A percentile compares a stretch with the other conserved stretches of the same genome.
Evolutionary conservation across 2,329 filamentous ascomycete genomes (phyloP).

Genomic region (Pyrenophora teres): DNA sequence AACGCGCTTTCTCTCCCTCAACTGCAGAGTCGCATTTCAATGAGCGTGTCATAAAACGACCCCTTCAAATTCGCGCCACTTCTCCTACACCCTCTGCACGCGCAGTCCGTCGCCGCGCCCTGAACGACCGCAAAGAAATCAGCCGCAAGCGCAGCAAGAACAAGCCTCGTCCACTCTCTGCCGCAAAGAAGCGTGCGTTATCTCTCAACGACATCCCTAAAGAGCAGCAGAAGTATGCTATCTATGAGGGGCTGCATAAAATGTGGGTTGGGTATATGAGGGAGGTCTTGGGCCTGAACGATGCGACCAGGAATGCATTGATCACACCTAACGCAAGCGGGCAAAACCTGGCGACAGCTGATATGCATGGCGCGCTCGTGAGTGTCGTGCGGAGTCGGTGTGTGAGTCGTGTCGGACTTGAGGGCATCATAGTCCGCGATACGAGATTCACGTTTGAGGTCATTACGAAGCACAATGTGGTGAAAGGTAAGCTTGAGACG

Average conservation of each 20-base stretch:
- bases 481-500: conserved; percentile 63
- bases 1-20: conserved; percentile 77
- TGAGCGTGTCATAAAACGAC: conserved; percentile 82
- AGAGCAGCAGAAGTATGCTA: conserved; percentile 69
- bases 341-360: conserved; percentile 78
- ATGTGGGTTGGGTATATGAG: conserved; percentile 87
- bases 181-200: conserved; percentile 73
- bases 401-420: conserved; percentile 77
- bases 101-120: conserved; percentile 56
- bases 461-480: conserved; percentile 69
- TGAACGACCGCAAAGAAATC: conserved; percentile 50
- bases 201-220: conserved; percentile 76
- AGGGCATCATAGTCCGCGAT: conserved; percentile 87
- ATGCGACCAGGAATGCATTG: conserved; percentile 45
- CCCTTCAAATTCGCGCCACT: conserved; percentile 76
- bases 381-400: conserved; percentile 84
- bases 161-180: conserved; percentile 73
- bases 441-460: conserved; percentile 85
- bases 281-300: conserved; percentile 72
- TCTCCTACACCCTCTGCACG: conserved; percentile 64
- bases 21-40: conserved; percentile 72
- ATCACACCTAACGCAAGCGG: conserved; percentile 66
- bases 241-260: conserved; percentile 76
- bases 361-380: conserved; percentile 85
- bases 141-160: conserved; percentile 46